Evolutionary conservation across 2,329 filamentous ascomycete species (phyloP).

Genomic region (Cladophialophora chaetospira): DNA sequence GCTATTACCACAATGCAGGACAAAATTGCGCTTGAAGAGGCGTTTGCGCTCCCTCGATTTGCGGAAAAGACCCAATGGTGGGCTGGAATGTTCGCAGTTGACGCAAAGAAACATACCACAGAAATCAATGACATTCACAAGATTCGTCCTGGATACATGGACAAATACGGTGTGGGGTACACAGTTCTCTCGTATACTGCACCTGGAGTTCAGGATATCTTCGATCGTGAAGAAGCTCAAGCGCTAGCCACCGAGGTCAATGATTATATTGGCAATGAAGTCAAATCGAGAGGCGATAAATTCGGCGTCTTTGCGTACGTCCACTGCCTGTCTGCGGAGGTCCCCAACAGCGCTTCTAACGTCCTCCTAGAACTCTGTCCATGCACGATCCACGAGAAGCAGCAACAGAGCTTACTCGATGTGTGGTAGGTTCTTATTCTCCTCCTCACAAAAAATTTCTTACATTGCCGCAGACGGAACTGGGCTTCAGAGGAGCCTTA

Average conservation of each 20-base stretch:
- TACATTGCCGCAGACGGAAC: too few relatives aligned
- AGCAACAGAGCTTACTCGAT: slow-evolving; percentile 45
- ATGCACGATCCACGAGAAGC: slow-evolving; percentile 47
- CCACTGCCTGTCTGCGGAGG: not conserved
- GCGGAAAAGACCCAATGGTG: slow-evolving; percentile 63
- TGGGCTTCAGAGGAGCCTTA: slow-evolving; percentile 64
- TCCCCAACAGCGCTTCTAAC: not conserved
- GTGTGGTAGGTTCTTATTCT: too few relatives aligned
- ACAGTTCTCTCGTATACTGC: slow-evolving; percentile 36
- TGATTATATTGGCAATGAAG: slow-evolving; percentile 33
- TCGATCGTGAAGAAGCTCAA: slow-evolving; percentile 34
- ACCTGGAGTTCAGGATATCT: slow-evolving; percentile 36
- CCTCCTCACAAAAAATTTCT: too few relatives aligned
- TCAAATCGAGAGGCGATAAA: slow-evolving; percentile 38
- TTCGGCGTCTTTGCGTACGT: slow-evolving; percentile 45
- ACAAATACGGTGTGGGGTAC: slow-evolving; percentile 36
- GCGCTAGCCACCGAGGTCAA: slow-evolving; percentile 35
- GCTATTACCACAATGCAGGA: slow-evolving; percentile 44
- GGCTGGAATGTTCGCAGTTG: slow-evolving; percentile 61
- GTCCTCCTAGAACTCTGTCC: slow-evolving; percentile 40
- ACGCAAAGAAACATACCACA: slow-evolving; percentile 58
- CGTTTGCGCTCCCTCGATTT: slow-evolving; percentile 48
- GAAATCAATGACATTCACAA: slow-evolving; percentile 51
- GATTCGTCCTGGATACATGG: slow-evolving; percentile 26
- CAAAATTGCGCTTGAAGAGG: slow-evolving; percentile 52